A percentile compares a stretch with the other conserved stretches of the same genome.
phyloP scores from a whole-genome alignment of 2,329 filamentous ascomycete genomes.

The Ramularia endophylla region DNA sequence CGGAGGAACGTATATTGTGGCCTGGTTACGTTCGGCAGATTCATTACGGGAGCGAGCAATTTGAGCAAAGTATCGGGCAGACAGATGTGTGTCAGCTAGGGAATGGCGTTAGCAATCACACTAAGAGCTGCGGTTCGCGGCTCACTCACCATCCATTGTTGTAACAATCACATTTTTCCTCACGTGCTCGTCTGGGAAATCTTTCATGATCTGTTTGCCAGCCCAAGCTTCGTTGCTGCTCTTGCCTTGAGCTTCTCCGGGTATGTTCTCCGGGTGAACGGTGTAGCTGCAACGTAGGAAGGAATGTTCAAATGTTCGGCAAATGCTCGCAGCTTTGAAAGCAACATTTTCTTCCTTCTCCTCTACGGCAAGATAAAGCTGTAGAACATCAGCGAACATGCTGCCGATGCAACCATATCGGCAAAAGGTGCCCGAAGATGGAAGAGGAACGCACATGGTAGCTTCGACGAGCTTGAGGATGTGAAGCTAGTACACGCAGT shows the following conservation, averaged over 20 bases:
- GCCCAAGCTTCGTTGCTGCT: constrained; percentile 70
- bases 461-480: constrained; percentile 55
- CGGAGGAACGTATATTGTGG: constrained; percentile 62
- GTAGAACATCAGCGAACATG: constrained; percentile 11
- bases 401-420: too few species aligned
- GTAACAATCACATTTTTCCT: constrained; percentile 62
- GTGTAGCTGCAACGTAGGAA: constrained; percentile 64
- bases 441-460: constrained; percentile 67
- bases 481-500: constrained; percentile 61
- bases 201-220: constrained; percentile 58
- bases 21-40: constrained; percentile 54
- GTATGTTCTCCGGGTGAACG: constrained; percentile 59
- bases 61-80: constrained; percentile 60
- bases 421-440: too few species aligned
- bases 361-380: constrained; percentile 71
- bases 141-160: constrained; percentile 63
- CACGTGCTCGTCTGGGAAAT: constrained; percentile 46
- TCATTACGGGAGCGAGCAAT: constrained; percentile 58
- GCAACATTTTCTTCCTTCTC: constrained; percentile 57
- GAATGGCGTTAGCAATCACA: constrained; percentile 9
- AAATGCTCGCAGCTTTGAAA: constrained; percentile 56
- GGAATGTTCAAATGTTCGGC: constrained; percentile 57
- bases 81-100: constrained; percentile 64
- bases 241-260: constrained; percentile 65
- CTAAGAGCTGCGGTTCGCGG: too few species aligned